These are phyloP conservation scores for Gnomoniopsis sp. DNA, from an alignment of 2,329 filamentous ascomycete species.

Conservation along the genomic window DNA sequence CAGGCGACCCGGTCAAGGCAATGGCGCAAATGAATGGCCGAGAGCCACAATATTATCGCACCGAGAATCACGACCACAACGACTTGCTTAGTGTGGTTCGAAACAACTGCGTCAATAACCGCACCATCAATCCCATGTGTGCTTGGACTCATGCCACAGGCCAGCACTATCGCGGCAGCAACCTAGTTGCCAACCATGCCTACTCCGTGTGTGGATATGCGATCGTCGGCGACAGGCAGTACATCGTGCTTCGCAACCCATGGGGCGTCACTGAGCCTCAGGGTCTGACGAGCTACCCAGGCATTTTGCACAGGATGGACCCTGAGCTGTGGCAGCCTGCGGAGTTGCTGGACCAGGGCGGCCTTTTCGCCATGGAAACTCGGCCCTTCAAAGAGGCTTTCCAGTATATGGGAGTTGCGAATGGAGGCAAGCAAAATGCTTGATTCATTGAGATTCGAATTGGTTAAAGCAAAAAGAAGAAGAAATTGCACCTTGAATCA, in stretches of 20 bases:
- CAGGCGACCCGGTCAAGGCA: conserved; percentile 41
- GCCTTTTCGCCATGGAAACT: conserved; percentile 23
- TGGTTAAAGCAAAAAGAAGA: too few species aligned
- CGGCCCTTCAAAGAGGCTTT: conserved; percentile 18
- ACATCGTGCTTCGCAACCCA: conserved; percentile 37
- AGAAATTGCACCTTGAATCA: too few species aligned
- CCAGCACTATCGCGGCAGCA: conserved; percentile 35
- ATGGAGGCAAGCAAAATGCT: neutral
- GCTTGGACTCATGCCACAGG: conserved; percentile 39
- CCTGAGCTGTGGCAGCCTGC: conserved; percentile 20
- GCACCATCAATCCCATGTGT: conserved; percentile 40
- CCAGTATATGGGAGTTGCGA: conserved; percentile 10
- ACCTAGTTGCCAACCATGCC: conserved; percentile 42
- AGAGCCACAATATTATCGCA: conserved; percentile 10
- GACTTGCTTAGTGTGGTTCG: conserved; percentile 38
- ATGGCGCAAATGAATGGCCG: conserved; percentile 38
- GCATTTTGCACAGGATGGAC: conserved; percentile 35
- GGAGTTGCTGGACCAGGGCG: conserved; percentile 18
- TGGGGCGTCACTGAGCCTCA: conserved; percentile 41
- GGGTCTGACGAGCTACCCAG: conserved; percentile 36
- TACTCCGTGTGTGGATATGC: conserved; percentile 41
- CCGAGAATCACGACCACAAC: conserved; percentile 7
- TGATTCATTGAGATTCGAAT: too few species aligned
- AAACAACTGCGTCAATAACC: conserved; percentile 36
- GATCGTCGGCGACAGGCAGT: conserved; percentile 12